Evolutionary conservation across 257 asterid species (phyloP).

Genomic region (Rubia yunnanensis): DNA sequence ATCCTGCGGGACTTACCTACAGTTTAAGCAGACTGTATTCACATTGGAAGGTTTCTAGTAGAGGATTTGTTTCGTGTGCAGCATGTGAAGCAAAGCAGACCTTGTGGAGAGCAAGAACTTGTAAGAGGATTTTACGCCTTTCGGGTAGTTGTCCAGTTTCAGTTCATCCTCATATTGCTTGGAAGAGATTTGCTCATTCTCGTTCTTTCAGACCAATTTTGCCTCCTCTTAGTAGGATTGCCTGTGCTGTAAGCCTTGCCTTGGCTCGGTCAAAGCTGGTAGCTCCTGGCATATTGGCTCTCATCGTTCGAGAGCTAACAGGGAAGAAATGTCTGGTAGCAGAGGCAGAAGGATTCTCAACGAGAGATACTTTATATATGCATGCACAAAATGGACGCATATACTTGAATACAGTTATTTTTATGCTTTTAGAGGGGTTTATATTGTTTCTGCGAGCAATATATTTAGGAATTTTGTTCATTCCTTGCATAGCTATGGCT

Average conservation of each 20-base stretch:
- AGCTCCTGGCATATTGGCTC: slow-evolving; percentile 76
- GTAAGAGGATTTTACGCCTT: slow-evolving; percentile 17
- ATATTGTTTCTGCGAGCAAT: slow-evolving; percentile 53
- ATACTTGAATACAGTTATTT: slow-evolving; percentile 39
- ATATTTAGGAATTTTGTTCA: slow-evolving; percentile 51
- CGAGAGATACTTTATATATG: slow-evolving; percentile 38
- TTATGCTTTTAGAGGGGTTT: slow-evolving; percentile 56
- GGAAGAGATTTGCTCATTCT: slow-evolving; percentile 52
- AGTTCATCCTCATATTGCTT: slow-evolving; percentile 44
- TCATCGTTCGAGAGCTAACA: slow-evolving; percentile 45
- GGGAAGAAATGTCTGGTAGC: slow-evolving; percentile 37
- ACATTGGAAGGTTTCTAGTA: slow-evolving; percentile 20
- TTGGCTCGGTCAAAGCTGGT: slow-evolving; percentile 70
- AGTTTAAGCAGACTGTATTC: slow-evolving; percentile 25
- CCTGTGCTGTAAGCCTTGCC: slow-evolving; percentile 67
- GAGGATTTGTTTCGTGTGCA: slow-evolving; percentile 35
- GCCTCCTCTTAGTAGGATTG: slow-evolving; percentile 54
- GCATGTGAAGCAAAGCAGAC: slow-evolving; percentile 30
- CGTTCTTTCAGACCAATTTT: slow-evolving; percentile 42
- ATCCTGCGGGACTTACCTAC: slow-evolving; percentile 27
- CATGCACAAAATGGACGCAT: slow-evolving; percentile 60
- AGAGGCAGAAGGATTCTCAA: slow-evolving; percentile 50
- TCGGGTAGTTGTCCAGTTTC: slow-evolving; percentile 29
- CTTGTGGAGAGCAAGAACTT: slow-evolving; percentile 27
- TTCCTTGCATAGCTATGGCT: slow-evolving; percentile 74